Evolutionary conservation across 176 grass and related monocot genomes (phyloP), one percentile per base, ranked within the genome.

Genomic region (Avena sativa): DNA sequence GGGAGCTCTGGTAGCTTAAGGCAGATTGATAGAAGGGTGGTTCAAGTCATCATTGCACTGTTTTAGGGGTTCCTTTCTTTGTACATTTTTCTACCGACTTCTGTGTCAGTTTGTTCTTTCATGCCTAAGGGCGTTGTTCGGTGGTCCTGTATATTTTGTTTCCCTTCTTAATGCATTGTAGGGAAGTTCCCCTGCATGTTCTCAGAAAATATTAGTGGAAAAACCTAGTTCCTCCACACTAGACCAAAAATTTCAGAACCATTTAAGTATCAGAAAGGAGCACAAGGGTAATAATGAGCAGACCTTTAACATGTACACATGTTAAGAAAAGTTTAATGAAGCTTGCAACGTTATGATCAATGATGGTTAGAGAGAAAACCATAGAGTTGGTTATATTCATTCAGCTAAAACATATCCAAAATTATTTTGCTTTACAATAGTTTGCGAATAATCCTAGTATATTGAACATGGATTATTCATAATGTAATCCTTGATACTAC

Each of bases 151-250:
- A 76, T 6, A 53, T 48, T 53, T 52, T 28, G 8, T 32, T 71
- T 76, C 23, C 73, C 48, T 76, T 76, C 21, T 16, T 75, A 30
- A 76, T 11, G 0, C 25, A 76, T 32, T 11, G 15, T 32, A 76
- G 74, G 17, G 26, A 25, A 76, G 49, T 55, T 19, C 15, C 49
- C 74, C 74, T 76, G 74, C 74, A 76, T 55, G 49, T 8, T 76
- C 74, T 32, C 49, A 32, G 55, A 9, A 34, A 55, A 19, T 10
- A 76, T 76, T 55, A 76, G 49, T 55, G 14, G 49, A 0, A 55
- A 77, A 56, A 77, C 28, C 0, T 7, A 56, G 0, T 36, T 53
- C 12, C 4, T 5, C 74, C 25, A 6, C 64, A 53, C 32, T 83
- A 44, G 16, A 75, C 40, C 9, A 11, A 3, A 3, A n/a, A 62